Conservation (phyloP, 2,329 filamentous ascomycete genomes). For the Tolypocladium nubicola region DNA sequence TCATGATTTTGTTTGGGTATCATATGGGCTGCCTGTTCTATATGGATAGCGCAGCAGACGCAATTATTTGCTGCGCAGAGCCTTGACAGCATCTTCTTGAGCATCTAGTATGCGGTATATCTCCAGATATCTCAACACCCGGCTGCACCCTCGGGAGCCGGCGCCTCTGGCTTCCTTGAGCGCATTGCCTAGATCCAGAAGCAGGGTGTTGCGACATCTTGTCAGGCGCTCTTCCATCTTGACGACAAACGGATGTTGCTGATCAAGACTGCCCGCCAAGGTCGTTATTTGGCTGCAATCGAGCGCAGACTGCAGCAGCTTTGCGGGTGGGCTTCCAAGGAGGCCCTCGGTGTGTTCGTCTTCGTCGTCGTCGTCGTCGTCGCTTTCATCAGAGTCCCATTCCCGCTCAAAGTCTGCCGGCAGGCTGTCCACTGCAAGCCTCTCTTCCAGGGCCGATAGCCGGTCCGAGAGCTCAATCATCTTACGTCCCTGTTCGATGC, state of each 20-base stretch:
- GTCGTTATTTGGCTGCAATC: constrained; percentile 32
- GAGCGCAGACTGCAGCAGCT: constrained; percentile 32
- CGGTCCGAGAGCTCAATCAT: constrained; percentile 59
- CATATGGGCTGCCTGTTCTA: constrained; percentile 7
- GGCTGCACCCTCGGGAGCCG: constrained; percentile 29
- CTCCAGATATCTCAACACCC: constrained; percentile 39
- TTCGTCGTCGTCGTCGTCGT: constrained; percentile 30
- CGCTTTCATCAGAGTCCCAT: constrained; percentile 22
- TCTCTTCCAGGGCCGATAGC: constrained; percentile 51
- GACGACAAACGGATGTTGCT: constrained; percentile 36
- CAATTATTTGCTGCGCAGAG: constrained; percentile 28
- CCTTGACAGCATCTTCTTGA: constrained; percentile 40
- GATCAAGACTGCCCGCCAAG: constrained; percentile 33
- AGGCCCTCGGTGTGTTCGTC: constrained; percentile 17
- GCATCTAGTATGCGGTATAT: constrained; percentile 44
- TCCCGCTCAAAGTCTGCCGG: constrained; percentile 10
- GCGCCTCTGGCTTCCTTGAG: constrained; percentile 32
- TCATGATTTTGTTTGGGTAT: constrained; percentile 15
- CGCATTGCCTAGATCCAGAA: constrained; percentile 44
- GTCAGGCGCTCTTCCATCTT: constrained; percentile 41
- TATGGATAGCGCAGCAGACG: neutral
- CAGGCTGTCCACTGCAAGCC: constrained; percentile 42
- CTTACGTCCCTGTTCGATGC: constrained; percentile 50
- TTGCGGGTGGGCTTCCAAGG: constrained; percentile 35
- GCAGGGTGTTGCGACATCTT: constrained; percentile 44